These are phyloP conservation scores for Penicillium palitans DNA, from an alignment of 2,329 filamentous ascomycete genomes.

Conservation along the genomic window DNA sequence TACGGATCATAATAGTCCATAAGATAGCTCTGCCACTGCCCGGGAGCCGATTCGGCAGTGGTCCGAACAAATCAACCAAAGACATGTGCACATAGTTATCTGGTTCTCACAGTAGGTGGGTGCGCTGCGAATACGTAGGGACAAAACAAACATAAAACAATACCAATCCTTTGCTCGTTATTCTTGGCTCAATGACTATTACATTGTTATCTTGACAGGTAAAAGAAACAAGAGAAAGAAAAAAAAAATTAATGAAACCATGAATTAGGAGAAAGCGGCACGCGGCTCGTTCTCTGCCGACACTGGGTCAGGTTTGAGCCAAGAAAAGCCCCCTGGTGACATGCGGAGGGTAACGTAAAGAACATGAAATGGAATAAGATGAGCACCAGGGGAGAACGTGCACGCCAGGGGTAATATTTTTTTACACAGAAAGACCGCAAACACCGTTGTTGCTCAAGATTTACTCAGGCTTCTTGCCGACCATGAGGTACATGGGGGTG, in stretches of 20 bases:
- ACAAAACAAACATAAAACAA: constrained; percentile 5
- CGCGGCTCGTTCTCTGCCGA: constrained; percentile 8
- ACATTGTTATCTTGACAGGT: constrained; percentile 26
- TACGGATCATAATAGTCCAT: not conserved
- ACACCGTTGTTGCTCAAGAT: constrained; percentile 1
- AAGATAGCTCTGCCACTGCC: too few relatives aligned
- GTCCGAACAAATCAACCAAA: not conserved
- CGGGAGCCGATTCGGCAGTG: not conserved
- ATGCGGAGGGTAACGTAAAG: constrained; percentile 11
- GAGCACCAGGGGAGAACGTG: constrained; percentile 18
- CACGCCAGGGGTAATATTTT: constrained; percentile 14
- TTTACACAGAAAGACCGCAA: constrained; percentile 7
- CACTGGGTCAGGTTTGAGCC: constrained; percentile 5
- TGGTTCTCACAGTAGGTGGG: not conserved
- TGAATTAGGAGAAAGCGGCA: constrained; percentile 10
- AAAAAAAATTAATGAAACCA: constrained; percentile 19
- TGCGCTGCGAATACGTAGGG: not conserved
- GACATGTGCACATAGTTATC: not conserved
- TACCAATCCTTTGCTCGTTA: constrained; percentile 26
- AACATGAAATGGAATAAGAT: constrained; percentile 10
- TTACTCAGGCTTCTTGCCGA: constrained; percentile 75
- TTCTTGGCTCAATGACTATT: constrained; percentile 32
- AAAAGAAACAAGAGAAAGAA: constrained; percentile 18
- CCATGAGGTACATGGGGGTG: constrained; percentile 98
- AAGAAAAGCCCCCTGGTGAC: constrained; percentile 7